Conservation (phyloP, 805 yeast species). For the Monosporozyma unispora region DNA sequence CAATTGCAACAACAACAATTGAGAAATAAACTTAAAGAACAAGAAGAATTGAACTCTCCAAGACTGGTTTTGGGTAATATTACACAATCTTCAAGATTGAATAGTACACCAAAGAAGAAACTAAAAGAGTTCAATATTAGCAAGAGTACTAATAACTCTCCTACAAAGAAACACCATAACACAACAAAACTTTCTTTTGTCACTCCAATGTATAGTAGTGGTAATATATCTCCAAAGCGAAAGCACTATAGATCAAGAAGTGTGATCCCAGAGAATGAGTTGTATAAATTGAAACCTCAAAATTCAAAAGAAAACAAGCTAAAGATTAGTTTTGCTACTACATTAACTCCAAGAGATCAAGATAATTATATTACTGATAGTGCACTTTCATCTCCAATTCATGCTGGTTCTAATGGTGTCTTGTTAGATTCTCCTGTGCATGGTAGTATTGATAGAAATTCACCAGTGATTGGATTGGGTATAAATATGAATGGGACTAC, state of each 20-base stretch:
- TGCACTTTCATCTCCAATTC: conserved; percentile 2
- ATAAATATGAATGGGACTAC: background rate
- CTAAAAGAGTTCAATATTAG: conserved; percentile 6
- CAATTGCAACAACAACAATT: conserved; percentile 25
- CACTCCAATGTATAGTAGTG: conserved; percentile 1
- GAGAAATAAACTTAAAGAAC: conserved; percentile 19
- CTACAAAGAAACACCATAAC: conserved; percentile 1
- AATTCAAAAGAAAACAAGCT: conserved; percentile 3
- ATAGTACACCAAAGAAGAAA: conserved; percentile 9
- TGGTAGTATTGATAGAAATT: background rate
- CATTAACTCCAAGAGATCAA: conserved; percentile 3
- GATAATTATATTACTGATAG: background rate
- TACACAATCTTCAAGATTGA: conserved; percentile 8
- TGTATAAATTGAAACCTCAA: background rate
- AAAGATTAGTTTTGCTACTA: conserved; percentile 4
- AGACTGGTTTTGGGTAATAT: conserved; percentile 9
- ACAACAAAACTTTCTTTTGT: conserved; percentile 2
- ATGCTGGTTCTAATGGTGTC: background rate
- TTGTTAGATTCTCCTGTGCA: conserved; percentile 2
- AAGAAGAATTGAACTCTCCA: conserved; percentile 9
- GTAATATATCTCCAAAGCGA: conserved; percentile 13
- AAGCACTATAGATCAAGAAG: conserved; percentile 5
- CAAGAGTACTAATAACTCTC: conserved; percentile 3
- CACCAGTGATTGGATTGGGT: conserved; percentile 8
- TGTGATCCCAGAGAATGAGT: background rate